Evolutionary conservation across 441 rosid genomes (phyloP), one percentile per base, ranked within the genome.

Genomic region (Gossypium laxum): DNA sequence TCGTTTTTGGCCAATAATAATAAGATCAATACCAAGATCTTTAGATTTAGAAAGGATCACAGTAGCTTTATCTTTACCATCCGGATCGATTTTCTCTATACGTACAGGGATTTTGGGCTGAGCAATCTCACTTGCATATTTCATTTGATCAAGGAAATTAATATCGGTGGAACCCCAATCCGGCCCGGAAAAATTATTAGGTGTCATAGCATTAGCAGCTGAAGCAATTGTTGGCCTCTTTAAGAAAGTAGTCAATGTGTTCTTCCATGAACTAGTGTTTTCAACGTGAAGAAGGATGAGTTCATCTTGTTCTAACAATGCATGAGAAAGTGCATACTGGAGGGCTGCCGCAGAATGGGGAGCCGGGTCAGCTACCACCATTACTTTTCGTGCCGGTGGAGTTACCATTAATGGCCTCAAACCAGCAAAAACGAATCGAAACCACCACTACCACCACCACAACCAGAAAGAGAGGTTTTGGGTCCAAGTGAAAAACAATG

Each of bases 141-240:
- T 89, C 96, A 87, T 90, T 28, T 84, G 89, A n/a, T 89, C 92
- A 0, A 93, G 84, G 75, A 89, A 91, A 79, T 91, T 82, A 15
- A 72, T 74, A 3, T 83, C 88, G 26, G 69, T 4, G 41, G 22
- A 77, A 32, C 4, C 60, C 57, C n/a, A 72, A 57, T 14, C 67
- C 19, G 12, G 41, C 32, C 22, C 15, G 7, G 24, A 10, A 34
- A 2, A 34, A 34, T 0, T 34, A 18, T 57, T 69, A 10, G 56
- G 34, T 0, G 47, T 21, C 0, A 1, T 7, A 14, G 70, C 34
- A 12, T 7, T 10, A 0, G 76, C 41, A 61, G 28, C 28, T 0
- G 82, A 66, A 12, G 76, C 10, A 41, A 75, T 43, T 57, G 75
- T 81, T 0, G 88, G 78, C 57, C 70, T 77, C 71, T 72, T 83